Percentiles rank a stretch among this genome's conserved stretches.
phyloP scores from a whole-genome alignment of 2,329 filamentous ascomycete species.

The Alternaria dauci region DNA sequence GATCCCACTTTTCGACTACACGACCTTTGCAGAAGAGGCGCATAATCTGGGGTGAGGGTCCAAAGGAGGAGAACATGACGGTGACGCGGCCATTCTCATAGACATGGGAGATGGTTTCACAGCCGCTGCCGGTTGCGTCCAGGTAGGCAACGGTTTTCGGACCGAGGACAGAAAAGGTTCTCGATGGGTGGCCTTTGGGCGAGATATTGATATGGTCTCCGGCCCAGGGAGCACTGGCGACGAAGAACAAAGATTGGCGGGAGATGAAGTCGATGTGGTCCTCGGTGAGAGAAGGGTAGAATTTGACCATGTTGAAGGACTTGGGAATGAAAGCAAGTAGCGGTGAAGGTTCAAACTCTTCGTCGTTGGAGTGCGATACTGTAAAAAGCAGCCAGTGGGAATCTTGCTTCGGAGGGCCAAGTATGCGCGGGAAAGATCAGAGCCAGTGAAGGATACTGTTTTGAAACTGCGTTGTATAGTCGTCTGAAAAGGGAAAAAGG shows the following conservation, averaged over 20 bases:
- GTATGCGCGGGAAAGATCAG: background rate
- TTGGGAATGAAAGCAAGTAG: background rate
- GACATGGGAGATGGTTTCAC: slow-evolving; percentile 77
- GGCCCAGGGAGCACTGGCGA: slow-evolving; percentile 73
- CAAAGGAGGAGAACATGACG: slow-evolving; percentile 76
- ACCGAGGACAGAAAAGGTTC: slow-evolving; percentile 68
- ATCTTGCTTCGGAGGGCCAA: background rate
- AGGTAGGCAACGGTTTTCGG: slow-evolving; percentile 72
- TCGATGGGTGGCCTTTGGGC: slow-evolving; percentile 72
- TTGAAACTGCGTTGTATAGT: background rate
- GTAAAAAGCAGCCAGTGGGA: background rate
- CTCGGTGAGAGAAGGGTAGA: slow-evolving; percentile 63
- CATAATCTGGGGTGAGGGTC: slow-evolving; percentile 66
- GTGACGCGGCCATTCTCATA: slow-evolving; percentile 80
- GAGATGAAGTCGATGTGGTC: slow-evolving; percentile 71
- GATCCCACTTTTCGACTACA: slow-evolving; percentile 68
- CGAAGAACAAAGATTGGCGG: slow-evolving; percentile 76
- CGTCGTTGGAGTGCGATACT: background rate
- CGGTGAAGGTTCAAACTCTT: slow-evolving; percentile 4
- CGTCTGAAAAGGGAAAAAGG: background rate
- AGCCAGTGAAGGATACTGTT: background rate
- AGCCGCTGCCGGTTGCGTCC: slow-evolving; percentile 77
- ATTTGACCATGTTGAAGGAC: slow-evolving; percentile 63
- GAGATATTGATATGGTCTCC: slow-evolving; percentile 78
- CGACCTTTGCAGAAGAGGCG: slow-evolving; percentile 68